Percentiles rank a stretch among this genome's conserved stretches.
Conservation (phyloP, 805 yeast species). For the Scheffersomyces lignosus region DNA sequence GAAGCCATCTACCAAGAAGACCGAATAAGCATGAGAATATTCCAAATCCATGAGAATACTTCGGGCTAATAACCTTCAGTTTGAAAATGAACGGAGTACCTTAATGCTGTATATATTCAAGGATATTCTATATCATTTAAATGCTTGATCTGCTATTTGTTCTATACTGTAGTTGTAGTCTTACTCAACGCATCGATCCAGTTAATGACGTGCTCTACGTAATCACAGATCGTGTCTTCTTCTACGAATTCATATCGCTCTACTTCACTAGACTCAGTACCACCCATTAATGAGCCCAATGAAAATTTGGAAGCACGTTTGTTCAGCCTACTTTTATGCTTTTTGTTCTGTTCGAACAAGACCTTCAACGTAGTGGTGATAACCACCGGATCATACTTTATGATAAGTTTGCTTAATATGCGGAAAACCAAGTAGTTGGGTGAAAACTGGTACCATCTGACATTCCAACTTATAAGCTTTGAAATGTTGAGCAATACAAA, state of each 20-base stretch:
- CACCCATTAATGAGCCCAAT: slow-evolving; percentile 4
- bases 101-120: too few relatives aligned
- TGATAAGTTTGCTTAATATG: slow-evolving; percentile 44
- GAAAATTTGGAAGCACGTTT: slow-evolving; percentile 9
- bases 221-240: slow-evolving; percentile 32
- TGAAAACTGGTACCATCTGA: slow-evolving; percentile 63
- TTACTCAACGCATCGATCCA: slow-evolving; percentile 27
- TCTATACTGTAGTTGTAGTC: too few relatives aligned
- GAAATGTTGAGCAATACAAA: slow-evolving; percentile 34
- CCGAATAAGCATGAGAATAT: slow-evolving; percentile 5
- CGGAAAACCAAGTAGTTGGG: slow-evolving; percentile 41
- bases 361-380: slow-evolving; percentile 41
- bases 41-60: too few relatives aligned
- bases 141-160: too few relatives aligned
- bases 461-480: slow-evolving; percentile 58
- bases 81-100: too few relatives aligned
- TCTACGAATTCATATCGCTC: slow-evolving; percentile 24
- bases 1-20: slow-evolving; percentile 7
- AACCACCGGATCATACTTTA: slow-evolving; percentile 40
- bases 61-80: too few relatives aligned
- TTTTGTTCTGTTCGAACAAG: slow-evolving; percentile 32
- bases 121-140: too few relatives aligned
- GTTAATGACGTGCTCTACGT: slow-evolving; percentile 26
- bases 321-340: slow-evolving; percentile 5
- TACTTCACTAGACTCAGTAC: slow-evolving; percentile 5